Conservation (phyloP, 164 flowering plant species). For the Macadamia integrifolia region DNA sequence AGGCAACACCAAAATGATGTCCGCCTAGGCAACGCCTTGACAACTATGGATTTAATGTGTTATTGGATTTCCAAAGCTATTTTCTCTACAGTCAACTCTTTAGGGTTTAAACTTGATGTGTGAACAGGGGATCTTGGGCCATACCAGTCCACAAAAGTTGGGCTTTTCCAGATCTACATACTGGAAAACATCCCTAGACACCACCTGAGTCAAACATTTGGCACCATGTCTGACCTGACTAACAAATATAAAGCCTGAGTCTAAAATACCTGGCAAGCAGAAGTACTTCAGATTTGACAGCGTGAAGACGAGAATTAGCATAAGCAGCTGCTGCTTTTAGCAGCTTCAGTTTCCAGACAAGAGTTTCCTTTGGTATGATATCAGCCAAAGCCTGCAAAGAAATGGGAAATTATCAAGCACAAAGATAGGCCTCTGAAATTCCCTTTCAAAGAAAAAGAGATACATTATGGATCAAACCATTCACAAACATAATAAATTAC, state of each 20-base stretch:
- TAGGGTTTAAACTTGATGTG: too few relatives aligned
- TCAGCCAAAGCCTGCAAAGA: slow-evolving; percentile 55
- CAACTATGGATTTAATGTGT: too few relatives aligned
- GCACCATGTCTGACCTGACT: too few relatives aligned
- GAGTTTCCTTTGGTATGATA: slow-evolving; percentile 77
- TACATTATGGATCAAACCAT: background rate
- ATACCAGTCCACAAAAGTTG: too few relatives aligned
- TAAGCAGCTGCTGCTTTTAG: slow-evolving; percentile 78
- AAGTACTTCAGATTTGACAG: slow-evolving; percentile 91
- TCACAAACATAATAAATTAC: background rate
- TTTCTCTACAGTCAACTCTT: too few relatives aligned
- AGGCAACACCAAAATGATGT: too few relatives aligned
- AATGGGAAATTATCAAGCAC: slow-evolving; percentile 1
- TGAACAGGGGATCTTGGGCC: too few relatives aligned
- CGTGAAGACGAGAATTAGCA: slow-evolving; percentile 96
- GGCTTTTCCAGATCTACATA: too few relatives aligned
- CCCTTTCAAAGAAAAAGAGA: background rate
- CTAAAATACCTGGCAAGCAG: slow-evolving; percentile 71
- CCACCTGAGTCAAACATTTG: too few relatives aligned
- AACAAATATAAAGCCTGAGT: background rate
- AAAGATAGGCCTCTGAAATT: background rate
- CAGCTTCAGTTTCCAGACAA: slow-evolving; percentile 85
- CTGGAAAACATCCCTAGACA: too few relatives aligned
- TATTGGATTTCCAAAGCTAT: too few relatives aligned
- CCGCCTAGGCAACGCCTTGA: too few relatives aligned